Evolutionary conservation across 345 rosid species (phyloP), one percentile per base, ranked within the genome.

Genomic region (Boechera stricta): DNA sequence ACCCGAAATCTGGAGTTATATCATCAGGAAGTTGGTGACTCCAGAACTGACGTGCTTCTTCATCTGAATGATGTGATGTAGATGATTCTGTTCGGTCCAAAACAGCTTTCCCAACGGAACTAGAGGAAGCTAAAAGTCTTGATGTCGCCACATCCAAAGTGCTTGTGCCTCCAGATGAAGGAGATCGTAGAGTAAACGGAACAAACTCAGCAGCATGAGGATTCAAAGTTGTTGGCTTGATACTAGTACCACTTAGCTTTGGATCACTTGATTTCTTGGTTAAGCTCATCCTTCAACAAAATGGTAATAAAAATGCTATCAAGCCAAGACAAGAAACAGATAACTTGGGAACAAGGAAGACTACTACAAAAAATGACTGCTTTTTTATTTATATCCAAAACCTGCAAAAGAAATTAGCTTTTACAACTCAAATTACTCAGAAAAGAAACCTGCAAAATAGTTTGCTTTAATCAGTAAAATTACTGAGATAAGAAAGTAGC

Each of bases 141-240:
- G 84, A 44, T 2, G 89, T 33, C 7, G 79, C 24, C 0, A 5
- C 81, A 84, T 87, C 89, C 8, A 87, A 61, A 26, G 77, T 69
- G 33, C 78, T 72, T 45, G 88, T 54, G 79, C 86, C 87, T 75
- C 86, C 76, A 10, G 90, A 82, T 21, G 89, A 66, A 29, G 91
- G 82, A 53, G 93, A 82, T 10, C 92, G 83, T 60, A 88, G 90
- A 24, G 94, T 72, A 74, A 86, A 86, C 4, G 99, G 99, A 79
- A 95, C 81, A 9, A 95, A 95, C 87, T 92, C 99, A 7, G 96
- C 97, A 7, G 99, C 99, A 85, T 91, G 86, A 16, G 99, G 99
- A 69, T 96, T 96, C 84, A 93, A 86, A 64, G 90, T 41, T n/a
- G 88, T 91, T 76, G 84, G 84, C 79, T 91, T 92, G 82, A 66